A percentile compares a stretch with the other conserved stretches of the same genome.
Evolutionary conservation across 345 rosid genomes (phyloP).

Genomic region (Boechera stricta): DNA sequence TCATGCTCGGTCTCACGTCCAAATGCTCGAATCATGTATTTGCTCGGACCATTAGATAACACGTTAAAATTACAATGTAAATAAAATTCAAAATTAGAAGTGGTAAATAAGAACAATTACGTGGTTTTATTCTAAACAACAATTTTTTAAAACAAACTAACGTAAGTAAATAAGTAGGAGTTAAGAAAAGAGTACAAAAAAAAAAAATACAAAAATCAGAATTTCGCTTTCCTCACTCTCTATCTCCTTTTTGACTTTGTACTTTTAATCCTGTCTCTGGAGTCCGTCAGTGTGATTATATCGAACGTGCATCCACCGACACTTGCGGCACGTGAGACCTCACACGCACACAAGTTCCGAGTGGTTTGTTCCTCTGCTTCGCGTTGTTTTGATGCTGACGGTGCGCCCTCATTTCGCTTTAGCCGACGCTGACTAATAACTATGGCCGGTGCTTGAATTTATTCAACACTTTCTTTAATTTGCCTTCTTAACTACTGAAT

Average conservation of each 20-base stretch:
- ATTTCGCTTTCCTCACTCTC: background rate
- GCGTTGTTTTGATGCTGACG: constrained; percentile 46
- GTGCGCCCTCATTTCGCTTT: constrained; percentile 42
- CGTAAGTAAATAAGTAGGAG: background rate
- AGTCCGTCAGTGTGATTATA: constrained; percentile 12
- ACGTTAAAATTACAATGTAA: background rate
- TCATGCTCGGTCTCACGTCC: too few species aligned
- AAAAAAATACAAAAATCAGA: background rate
- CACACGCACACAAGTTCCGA: constrained; percentile 33
- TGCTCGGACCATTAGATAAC: background rate
- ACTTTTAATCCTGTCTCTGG: constrained; percentile 25
- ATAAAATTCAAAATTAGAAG: too few species aligned
- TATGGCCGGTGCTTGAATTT: constrained; percentile 43
- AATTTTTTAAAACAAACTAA: too few species aligned
- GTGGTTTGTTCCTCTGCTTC: constrained; percentile 41
- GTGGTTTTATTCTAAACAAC: too few species aligned
- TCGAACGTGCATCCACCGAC: constrained; percentile 47
- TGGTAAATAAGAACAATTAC: too few species aligned
- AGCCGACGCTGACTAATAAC: constrained; percentile 15
- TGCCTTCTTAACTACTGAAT: constrained; percentile 25
- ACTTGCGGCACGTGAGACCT: constrained; percentile 50
- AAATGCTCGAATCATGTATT: too few species aligned
- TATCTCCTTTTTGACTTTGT: constrained; percentile 6
- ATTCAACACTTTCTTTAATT: constrained; percentile 12
- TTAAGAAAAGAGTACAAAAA: background rate